Percentiles rank a stretch among this genome's conserved stretches.
Conservation (phyloP, 2,329 filamentous ascomycete species). For the Fusarium ambrosium region DNA sequence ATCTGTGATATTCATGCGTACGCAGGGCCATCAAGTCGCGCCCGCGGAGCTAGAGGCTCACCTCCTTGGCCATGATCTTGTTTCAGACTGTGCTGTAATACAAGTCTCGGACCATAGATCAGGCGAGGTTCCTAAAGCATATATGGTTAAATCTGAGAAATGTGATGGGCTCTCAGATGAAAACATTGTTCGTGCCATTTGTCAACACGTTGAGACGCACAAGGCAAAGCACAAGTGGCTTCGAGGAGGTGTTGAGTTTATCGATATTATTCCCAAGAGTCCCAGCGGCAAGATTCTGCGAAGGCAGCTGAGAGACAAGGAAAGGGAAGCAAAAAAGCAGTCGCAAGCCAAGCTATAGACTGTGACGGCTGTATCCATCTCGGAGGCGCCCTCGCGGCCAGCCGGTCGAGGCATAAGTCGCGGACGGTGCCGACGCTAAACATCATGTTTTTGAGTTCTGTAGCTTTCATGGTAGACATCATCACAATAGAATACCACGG, state of each 20-base stretch:
- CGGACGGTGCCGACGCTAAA: not conserved
- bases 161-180: not conserved
- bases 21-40: conserved; percentile 78
- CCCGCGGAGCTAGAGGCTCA: conserved; percentile 79
- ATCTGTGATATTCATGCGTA: not conserved
- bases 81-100: conserved; percentile 78
- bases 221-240: conserved; percentile 63
- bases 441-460: not conserved
- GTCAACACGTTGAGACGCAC: not conserved
- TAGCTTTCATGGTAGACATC: not conserved
- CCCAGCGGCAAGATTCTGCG: conserved; percentile 67
- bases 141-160: conserved; percentile 56
- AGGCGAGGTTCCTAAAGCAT: conserved; percentile 70
- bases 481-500: not conserved
- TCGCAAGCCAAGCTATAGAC: not conserved
- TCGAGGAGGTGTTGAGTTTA: conserved; percentile 63
- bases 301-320: not conserved
- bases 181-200: not conserved
- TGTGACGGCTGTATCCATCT: not conserved
- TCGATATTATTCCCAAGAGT: conserved; percentile 71
- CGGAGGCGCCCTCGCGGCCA: not conserved
- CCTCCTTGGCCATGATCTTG: conserved; percentile 73
- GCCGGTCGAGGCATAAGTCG: not conserved
- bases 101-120: conserved; percentile 67
- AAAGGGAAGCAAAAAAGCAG: not conserved